Evolutionary conservation across 805 yeast genomes (phyloP).

Genomic region (Metschnikowia lachancei): DNA sequence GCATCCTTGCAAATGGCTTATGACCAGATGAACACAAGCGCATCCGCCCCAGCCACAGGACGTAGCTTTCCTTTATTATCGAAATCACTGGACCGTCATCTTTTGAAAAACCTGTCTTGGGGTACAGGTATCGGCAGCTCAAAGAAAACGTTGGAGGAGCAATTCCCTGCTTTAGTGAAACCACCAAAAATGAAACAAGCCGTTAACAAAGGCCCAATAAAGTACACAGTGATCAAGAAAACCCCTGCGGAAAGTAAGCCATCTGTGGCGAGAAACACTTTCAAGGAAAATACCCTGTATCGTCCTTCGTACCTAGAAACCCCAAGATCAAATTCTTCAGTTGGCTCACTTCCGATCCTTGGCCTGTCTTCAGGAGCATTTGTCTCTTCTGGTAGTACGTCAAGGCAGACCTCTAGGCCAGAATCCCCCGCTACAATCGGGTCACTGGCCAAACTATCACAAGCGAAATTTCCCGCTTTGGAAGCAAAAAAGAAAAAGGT

Average conservation of each 20-base stretch:
- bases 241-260: slow-evolving; percentile 18
- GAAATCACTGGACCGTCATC: slow-evolving; percentile 11
- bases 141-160: slow-evolving; percentile 20
- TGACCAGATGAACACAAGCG: slow-evolving; percentile 18
- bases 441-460: slow-evolving; percentile 26
- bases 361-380: slow-evolving; percentile 12
- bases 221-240: slow-evolving; percentile 35
- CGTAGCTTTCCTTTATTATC: slow-evolving; percentile 49
- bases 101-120: slow-evolving; percentile 25
- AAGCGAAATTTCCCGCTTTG: slow-evolving; percentile 48
- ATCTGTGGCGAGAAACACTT: slow-evolving; percentile 14
- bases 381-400: background rate
- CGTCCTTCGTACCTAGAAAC: slow-evolving; percentile 34
- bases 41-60: slow-evolving; percentile 13
- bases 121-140: slow-evolving; percentile 18
- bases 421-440: slow-evolving; percentile 21
- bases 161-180: slow-evolving; percentile 36
- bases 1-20: slow-evolving; percentile 34
- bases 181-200: slow-evolving; percentile 24
- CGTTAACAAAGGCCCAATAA: slow-evolving; percentile 17
- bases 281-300: slow-evolving; percentile 23
- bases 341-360: slow-evolving; percentile 12
- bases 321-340: slow-evolving; percentile 4
- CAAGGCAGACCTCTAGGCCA: slow-evolving; percentile 14
- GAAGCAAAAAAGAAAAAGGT: slow-evolving; percentile 34